phyloP scores from a whole-genome alignment of 2,329 filamentous ascomycete species.

The Calonectria crousiana region DNA sequence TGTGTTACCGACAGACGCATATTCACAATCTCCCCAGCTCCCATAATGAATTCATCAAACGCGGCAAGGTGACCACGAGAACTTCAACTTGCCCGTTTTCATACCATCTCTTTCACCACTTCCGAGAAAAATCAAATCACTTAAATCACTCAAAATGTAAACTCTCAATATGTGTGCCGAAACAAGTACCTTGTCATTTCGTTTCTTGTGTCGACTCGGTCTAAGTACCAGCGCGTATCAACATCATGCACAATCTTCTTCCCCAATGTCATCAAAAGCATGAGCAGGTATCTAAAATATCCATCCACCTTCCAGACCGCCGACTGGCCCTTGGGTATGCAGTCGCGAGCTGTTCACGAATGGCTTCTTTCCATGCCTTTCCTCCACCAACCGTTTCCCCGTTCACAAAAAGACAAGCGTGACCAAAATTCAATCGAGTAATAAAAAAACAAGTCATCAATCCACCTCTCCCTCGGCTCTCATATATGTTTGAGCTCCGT shows the following conservation, averaged over 20 bases:
- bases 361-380: constrained; percentile 8
- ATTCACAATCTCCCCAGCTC: not conserved
- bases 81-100: not conserved
- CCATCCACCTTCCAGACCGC: constrained; percentile 28
- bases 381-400: not conserved
- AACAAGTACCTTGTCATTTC: constrained; percentile 16
- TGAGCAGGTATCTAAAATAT: constrained; percentile 38
- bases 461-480: constrained; percentile 2
- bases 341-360: constrained; percentile 10
- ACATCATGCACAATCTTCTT: constrained; percentile 27
- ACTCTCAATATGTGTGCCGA: not conserved
- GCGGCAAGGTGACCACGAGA: not conserved
- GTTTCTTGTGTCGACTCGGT: constrained; percentile 22
- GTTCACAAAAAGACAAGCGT: constrained; percentile 8
- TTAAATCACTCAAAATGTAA: not conserved
- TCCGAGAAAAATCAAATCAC: not conserved
- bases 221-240: constrained; percentile 15
- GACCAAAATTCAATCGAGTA: constrained; percentile 17
- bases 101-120: not conserved
- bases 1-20: not conserved
- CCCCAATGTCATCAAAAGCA: constrained; percentile 32
- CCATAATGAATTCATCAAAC: not conserved
- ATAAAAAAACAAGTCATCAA: constrained; percentile 17
- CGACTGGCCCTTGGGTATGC: constrained; percentile 15
- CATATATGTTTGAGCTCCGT: constrained; percentile 12